Percentiles rank a stretch among this genome's conserved stretches.
Evolutionary conservation across 2,329 filamentous ascomycete genomes (phyloP).

Genomic region (Lachnellula subtilissima): DNA sequence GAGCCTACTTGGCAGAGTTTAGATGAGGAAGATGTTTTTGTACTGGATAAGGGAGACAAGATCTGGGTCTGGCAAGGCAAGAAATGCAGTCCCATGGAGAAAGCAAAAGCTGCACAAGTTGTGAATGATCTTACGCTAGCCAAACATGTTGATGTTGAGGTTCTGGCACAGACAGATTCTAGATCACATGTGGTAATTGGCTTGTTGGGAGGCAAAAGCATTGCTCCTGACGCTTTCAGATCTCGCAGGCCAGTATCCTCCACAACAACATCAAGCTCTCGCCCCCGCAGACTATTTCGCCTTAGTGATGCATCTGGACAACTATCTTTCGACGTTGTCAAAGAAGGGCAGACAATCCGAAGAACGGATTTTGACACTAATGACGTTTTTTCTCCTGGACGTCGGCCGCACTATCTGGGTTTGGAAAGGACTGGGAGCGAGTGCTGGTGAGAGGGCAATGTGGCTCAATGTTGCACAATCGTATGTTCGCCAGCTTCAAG

Average conservation of each 20-base stretch:
- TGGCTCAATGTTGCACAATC: slow-evolving; percentile 58
- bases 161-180: slow-evolving; percentile 56
- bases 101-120: slow-evolving; percentile 62
- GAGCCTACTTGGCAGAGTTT: slow-evolving; percentile 56
- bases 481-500: slow-evolving; percentile 40
- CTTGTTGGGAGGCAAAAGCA: slow-evolving; percentile 47
- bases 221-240: slow-evolving; percentile 38
- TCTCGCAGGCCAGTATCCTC: slow-evolving; percentile 38
- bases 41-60: slow-evolving; percentile 57
- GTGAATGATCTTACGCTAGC: slow-evolving; percentile 60
- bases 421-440: slow-evolving; percentile 59
- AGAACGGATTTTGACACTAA: slow-evolving; percentile 49
- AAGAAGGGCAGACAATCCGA: slow-evolving; percentile 45
- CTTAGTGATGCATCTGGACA: slow-evolving; percentile 57
- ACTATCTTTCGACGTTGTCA: slow-evolving; percentile 53
- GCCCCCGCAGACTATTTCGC: slow-evolving; percentile 47
- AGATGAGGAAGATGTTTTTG: slow-evolving; percentile 62
- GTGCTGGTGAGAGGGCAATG: slow-evolving; percentile 50
- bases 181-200: slow-evolving; percentile 51
- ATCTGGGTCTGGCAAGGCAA: slow-evolving; percentile 68
- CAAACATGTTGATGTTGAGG: slow-evolving; percentile 61
- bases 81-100: slow-evolving; percentile 63
- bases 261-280: slow-evolving; percentile 14
- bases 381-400: slow-evolving; percentile 61
- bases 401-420: slow-evolving; percentile 59